Base-by-base conservation (phyloP, 306 rosid species). In the Quercus alba region DNA sequence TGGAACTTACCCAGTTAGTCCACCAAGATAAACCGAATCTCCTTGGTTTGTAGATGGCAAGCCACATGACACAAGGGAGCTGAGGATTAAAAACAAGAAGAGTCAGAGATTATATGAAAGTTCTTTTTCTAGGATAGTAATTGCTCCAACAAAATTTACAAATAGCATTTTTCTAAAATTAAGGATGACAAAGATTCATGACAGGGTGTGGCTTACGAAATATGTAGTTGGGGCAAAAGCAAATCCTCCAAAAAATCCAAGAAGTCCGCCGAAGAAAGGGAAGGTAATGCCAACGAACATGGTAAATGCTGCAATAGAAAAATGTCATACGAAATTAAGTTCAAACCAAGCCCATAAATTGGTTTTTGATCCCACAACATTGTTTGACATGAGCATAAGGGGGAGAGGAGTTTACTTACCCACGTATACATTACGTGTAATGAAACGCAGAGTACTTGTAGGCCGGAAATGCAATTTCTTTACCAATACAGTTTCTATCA, bases 21-120 rank as follows among this genome's bases (percentile, higher is more conserved):
- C 91, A 89, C 98, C 98, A 91, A 51, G 97, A 94, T 56, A 94
- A 81, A 78, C 95, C 1, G 83, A 70, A 91, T 82, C 4, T 91
- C 82, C 2, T 89, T 68, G 98, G 98, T 88, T 89, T 94, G 85
- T 90, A 85, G 84, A 94, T 90, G 72, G 85, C 73, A 64, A 91
- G 91, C 98, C 98, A 94, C 88, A 94, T 94, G 41, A 91, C 1
- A 67, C 98, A 94, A 30, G 98, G 98, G 25, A 94, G 94, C 98
- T 94, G 97, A 67, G 87, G 31, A 58, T 11, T 33, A 33, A 62
- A 62, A 18, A 31, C 20, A 64, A 63, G 0, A 18, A 21, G 56
- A 21, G 4, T 26, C 7, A 1, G 18, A 6, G 1, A 62, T 62
- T 14, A 62, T 23, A 12, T 62, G 15, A 13, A 62, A 62, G 68